phyloP scores from a whole-genome alignment of 176 grass and related monocot species.

The Cenchrus purpureus region DNA sequence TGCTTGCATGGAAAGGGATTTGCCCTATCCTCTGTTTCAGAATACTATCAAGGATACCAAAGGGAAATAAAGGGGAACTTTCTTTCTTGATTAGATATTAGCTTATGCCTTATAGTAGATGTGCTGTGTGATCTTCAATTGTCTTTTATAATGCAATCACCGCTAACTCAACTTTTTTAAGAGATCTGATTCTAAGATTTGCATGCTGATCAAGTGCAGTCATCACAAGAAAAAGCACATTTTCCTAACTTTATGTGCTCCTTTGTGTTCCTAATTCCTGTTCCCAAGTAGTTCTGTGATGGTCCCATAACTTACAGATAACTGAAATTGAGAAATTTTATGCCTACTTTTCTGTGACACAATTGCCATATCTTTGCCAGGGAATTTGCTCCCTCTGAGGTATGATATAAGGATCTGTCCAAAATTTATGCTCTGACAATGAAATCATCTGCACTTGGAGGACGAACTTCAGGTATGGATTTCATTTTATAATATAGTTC shows the following conservation, averaged over 20 bases:
- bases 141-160: constrained; percentile 36
- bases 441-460: constrained; percentile 26
- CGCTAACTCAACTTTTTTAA: constrained; percentile 30
- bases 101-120: not conserved
- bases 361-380: constrained; percentile 34
- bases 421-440: constrained; percentile 25
- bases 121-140: constrained; percentile 12
- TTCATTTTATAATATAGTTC: constrained; percentile 7
- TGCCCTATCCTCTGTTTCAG: constrained; percentile 39
- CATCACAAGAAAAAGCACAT: constrained; percentile 42
- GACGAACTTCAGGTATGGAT: constrained; percentile 32
- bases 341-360: constrained; percentile 45
- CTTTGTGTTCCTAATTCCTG: constrained; percentile 42
- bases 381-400: constrained; percentile 24
- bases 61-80: constrained; percentile 6
- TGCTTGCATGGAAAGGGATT: constrained; percentile 45
- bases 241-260: constrained; percentile 27
- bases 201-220: constrained; percentile 34
- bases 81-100: constrained; percentile 26
- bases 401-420: constrained; percentile 30
- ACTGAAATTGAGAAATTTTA: constrained; percentile 20
- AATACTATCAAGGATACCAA: constrained; percentile 29
- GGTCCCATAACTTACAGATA: constrained; percentile 27
- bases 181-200: constrained; percentile 42
- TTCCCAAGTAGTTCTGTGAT: constrained; percentile 36